phyloP scores from a whole-genome alignment of 1,139 yeast genomes.

The Sugiyamaella pinicola region DNA sequence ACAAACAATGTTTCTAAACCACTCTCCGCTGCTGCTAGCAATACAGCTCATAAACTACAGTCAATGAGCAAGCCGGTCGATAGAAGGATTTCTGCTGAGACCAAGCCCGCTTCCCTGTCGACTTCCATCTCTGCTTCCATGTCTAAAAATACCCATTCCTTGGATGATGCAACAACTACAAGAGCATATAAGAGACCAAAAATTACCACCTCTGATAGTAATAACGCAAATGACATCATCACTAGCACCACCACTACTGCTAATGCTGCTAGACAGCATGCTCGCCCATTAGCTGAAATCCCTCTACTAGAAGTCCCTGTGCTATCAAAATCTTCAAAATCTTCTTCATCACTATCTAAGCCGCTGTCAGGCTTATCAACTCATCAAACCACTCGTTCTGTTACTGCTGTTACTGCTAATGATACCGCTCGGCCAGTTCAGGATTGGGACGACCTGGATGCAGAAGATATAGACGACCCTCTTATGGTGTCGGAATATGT shows the following conservation, averaged over 20 bases:
- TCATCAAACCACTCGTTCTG: background rate
- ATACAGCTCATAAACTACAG: background rate
- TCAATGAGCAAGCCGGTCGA: background rate
- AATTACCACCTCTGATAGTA: background rate
- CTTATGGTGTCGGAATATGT: conserved; percentile 95
- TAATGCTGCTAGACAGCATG: background rate
- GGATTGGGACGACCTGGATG: conserved; percentile 86
- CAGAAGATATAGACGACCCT: conserved; percentile 89
- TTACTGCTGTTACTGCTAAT: too few species aligned
- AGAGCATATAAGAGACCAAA: conserved; percentile 18
- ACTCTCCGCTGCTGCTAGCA: background rate
- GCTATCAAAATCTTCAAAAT: background rate
- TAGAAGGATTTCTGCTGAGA: background rate
- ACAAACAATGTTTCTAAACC: too few species aligned
- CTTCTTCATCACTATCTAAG: background rate
- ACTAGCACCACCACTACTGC: background rate
- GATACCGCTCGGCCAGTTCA: conserved; percentile 16
- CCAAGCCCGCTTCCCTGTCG: too few species aligned
- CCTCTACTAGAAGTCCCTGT: conserved; percentile 6
- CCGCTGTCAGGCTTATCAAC: background rate
- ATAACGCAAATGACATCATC: too few species aligned
- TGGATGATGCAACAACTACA: conserved; percentile 9
- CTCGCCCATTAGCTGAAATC: conserved; percentile 13
- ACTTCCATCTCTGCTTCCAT: background rate
- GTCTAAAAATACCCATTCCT: conserved; percentile 8